These are phyloP conservation scores for Claviceps pusilla DNA, from an alignment of 2,329 filamentous ascomycete species.

Conservation along the genomic window DNA sequence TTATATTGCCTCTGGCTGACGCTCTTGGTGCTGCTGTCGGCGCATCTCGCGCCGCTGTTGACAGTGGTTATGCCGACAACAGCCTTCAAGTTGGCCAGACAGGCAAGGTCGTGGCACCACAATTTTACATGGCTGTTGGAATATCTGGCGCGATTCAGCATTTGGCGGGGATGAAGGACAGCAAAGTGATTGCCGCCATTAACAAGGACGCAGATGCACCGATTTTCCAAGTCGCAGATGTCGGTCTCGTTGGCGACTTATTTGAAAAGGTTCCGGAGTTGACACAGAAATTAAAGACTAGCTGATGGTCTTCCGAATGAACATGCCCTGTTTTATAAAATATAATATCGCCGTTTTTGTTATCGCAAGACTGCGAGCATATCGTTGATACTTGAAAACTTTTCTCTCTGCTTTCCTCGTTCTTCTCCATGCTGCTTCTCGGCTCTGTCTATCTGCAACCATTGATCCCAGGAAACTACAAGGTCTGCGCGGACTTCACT, in stretches of 20 bases:
- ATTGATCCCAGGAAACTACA: constrained; percentile 69
- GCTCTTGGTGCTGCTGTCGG: constrained; percentile 89
- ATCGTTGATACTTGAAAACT: constrained; percentile 41
- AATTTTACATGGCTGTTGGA: constrained; percentile 87
- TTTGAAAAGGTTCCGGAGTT: constrained; percentile 93
- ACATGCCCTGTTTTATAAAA: not conserved
- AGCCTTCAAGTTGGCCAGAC: constrained; percentile 96
- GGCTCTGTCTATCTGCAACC: constrained; percentile 65
- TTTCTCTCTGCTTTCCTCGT: constrained; percentile 65
- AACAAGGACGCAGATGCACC: constrained; percentile 96
- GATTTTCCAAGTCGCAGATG: constrained; percentile 96
- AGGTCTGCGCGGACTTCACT: constrained; percentile 37
- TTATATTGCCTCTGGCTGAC: constrained; percentile 88
- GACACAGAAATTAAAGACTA: constrained; percentile 77
- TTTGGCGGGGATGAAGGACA: constrained; percentile 98
- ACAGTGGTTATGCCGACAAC: constrained; percentile 96
- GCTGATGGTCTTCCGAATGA: constrained; percentile 11
- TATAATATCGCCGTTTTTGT: constrained; percentile 6
- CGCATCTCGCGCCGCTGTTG: constrained; percentile 85
- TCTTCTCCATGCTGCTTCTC: constrained; percentile 53
- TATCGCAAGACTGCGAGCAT: constrained; percentile 40
- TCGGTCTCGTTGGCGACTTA: constrained; percentile 85
- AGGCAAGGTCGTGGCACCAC: constrained; percentile 92
- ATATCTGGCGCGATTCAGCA: constrained; percentile 98
- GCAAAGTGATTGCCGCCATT: constrained; percentile 96